phyloP scores from a whole-genome alignment of 306 rosid genomes.

The Geum urbanum region DNA sequence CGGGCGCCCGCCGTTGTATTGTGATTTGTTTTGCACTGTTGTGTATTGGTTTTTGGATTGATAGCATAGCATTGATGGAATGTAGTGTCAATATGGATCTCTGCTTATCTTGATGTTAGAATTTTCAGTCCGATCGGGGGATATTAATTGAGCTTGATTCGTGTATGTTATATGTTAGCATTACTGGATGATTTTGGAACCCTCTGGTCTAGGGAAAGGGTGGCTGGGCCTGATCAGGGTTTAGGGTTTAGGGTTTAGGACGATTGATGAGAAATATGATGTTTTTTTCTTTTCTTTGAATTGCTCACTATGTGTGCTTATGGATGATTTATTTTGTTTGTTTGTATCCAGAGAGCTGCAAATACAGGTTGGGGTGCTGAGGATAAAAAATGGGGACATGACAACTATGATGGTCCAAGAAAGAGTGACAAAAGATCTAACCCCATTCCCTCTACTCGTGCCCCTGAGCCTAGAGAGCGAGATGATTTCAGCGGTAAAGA shows the following conservation, averaged over 20 bases:
- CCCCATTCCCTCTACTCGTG: conserved; percentile 25
- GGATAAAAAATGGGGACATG: conserved; percentile 60
- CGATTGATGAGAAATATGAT: background rate
- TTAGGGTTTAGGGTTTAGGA: too few relatives aligned
- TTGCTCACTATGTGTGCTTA: conserved; percentile 11
- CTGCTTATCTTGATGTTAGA: background rate
- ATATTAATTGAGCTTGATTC: background rate
- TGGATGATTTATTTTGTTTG: conserved; percentile 20
- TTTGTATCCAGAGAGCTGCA: conserved; percentile 70
- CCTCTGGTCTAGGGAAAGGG: too few relatives aligned
- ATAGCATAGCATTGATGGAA: background rate
- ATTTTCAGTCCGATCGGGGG: background rate
- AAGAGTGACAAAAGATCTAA: conserved; percentile 36
- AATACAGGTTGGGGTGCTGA: conserved; percentile 89
- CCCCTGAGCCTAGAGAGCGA: conserved; percentile 26
- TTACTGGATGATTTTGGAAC: too few relatives aligned
- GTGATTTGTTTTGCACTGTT: background rate
- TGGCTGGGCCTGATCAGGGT: too few relatives aligned
- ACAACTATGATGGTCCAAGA: conserved; percentile 54
- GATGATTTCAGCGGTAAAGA: conserved; percentile 15
- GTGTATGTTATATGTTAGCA: background rate
- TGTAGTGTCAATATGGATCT: background rate
- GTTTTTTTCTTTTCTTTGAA: background rate
- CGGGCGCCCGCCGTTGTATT: background rate
- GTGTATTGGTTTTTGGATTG: background rate